Evolutionary conservation across 1,139 yeast genomes (phyloP).

Genomic region (Scheffersomyces illinoinensis): DNA sequence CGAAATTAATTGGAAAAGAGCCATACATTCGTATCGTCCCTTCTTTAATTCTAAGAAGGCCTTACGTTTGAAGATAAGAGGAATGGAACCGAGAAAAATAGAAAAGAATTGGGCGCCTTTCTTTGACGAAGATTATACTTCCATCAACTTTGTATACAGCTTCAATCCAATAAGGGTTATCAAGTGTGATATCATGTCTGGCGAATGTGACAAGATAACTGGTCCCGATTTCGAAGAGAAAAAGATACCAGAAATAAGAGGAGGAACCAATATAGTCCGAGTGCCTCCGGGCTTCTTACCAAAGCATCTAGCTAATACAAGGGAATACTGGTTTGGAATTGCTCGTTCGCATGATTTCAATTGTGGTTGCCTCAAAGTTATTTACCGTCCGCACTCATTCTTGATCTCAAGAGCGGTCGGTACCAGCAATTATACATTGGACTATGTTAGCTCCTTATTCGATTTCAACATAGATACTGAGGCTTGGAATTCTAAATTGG

Average conservation of each 20-base stretch:
- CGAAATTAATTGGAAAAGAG: constrained; percentile 11
- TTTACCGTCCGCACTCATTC: constrained; percentile 21
- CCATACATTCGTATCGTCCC: constrained; percentile 14
- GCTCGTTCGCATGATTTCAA: background rate
- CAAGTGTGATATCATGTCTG: constrained; percentile 15
- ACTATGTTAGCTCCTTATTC: constrained; percentile 17
- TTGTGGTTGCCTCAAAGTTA: constrained; percentile 7
- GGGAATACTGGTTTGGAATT: background rate
- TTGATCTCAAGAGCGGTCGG: constrained; percentile 14
- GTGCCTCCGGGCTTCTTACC: background rate
- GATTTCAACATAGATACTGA: constrained; percentile 22
- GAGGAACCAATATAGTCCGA: constrained; percentile 15
- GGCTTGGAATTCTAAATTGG: constrained; percentile 13
- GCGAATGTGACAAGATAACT: constrained; percentile 13
- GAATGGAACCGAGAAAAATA: constrained; percentile 8
- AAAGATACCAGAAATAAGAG: constrained; percentile 18
- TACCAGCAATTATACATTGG: constrained; percentile 10
- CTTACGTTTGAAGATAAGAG: background rate
- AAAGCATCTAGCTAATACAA: background rate
- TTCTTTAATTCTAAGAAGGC: constrained; percentile 2
- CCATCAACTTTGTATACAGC: constrained; percentile 17
- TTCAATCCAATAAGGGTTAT: constrained; percentile 19
- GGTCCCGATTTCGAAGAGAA: constrained; percentile 3
- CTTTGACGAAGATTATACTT: constrained; percentile 6
- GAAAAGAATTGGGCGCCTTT: constrained; percentile 18